Base-by-base conservation (phyloP, 129 eudicot genomes). In the Tanacetum coccineum region DNA sequence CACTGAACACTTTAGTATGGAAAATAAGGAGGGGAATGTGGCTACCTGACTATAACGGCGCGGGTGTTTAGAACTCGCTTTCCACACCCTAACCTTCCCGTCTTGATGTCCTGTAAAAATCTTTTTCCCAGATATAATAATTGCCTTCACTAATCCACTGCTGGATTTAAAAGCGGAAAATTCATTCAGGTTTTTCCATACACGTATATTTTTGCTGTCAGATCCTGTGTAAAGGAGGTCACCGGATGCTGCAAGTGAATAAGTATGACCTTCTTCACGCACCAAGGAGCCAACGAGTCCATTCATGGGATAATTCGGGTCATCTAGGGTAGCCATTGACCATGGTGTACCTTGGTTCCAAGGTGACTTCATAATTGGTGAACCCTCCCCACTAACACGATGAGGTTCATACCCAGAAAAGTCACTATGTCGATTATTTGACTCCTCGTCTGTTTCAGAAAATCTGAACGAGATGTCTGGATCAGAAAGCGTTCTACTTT, bases 71-170 rank as follows among this genome's bases (percentile, higher is more conserved):
- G 84, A 54, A 2, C 74, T 77, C 0, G 80, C 58, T 71, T 81
- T 84, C 98, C 98, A 93, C 3, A 93, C 84, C 10, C 98, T 83
- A n/a, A 93, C 85, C 71, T 89, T 84, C 3, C 98, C 98, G n/a
- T 88, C 96, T 64, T 93, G 98, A 56, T 93, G 98, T 2, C 98
- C 96, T 0, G 98, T 84, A 74, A 88, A 93, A 12, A 91, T 88
- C 78, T 83, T 85, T n/a, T 71, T 81, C 9, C 87, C 90, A 0
- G 84, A 76, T 19, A 93, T 81, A 2, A 88, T 79, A 19, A 93
- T 89, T 13, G 96, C 95, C 80, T 93, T 93, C 4, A 93, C 98
- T 40, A 93, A 80, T 14, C 98, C 98, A 4, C 96, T 88, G 52
- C 81, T 87, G 32, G 98, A 93, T 70, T 93, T 93, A 50, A 93